Evolutionary conservation across 495 filamentous ascomycete species (phyloP).

Genomic region (Amphirosellinia nigrospora): DNA sequence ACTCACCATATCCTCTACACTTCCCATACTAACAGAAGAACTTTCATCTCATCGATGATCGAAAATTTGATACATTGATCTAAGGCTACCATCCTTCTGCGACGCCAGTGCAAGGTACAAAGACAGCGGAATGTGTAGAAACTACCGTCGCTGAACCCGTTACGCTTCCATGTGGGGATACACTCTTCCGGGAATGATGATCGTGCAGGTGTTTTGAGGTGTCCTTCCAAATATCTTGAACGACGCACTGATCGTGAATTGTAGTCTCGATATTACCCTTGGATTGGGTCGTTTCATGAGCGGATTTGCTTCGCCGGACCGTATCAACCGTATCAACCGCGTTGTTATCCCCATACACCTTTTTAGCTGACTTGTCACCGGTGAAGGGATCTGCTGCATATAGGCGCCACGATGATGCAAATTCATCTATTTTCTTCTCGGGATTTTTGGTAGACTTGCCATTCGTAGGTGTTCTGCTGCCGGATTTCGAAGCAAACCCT

Average conservation of each 20-base stretch:
- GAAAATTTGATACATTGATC: neutral
- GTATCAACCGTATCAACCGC: too few relatives aligned
- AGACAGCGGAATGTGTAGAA: neutral
- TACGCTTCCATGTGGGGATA: neutral
- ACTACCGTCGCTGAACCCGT: neutral
- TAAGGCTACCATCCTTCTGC: neutral
- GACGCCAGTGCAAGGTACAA: neutral
- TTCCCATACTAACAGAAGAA: neutral
- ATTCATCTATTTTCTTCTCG: neutral
- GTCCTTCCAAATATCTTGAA: slow-evolving; percentile 7
- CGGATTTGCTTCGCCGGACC: neutral
- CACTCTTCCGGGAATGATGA: neutral
- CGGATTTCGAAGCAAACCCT: neutral
- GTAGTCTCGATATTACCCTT: neutral
- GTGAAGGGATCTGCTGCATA: neutral
- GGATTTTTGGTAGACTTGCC: neutral
- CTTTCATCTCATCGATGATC: neutral
- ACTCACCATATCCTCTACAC: neutral
- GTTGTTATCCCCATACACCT: neutral
- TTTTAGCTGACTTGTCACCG: slow-evolving; percentile 6
- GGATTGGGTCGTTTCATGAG: neutral
- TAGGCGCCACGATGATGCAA: neutral
- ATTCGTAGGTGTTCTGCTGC: neutral
- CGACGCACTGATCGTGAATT: neutral
- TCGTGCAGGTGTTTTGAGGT: neutral